These are phyloP conservation scores for Pugionium cornutum DNA, from an alignment of 345 rosid species.

Conservation along the genomic window DNA sequence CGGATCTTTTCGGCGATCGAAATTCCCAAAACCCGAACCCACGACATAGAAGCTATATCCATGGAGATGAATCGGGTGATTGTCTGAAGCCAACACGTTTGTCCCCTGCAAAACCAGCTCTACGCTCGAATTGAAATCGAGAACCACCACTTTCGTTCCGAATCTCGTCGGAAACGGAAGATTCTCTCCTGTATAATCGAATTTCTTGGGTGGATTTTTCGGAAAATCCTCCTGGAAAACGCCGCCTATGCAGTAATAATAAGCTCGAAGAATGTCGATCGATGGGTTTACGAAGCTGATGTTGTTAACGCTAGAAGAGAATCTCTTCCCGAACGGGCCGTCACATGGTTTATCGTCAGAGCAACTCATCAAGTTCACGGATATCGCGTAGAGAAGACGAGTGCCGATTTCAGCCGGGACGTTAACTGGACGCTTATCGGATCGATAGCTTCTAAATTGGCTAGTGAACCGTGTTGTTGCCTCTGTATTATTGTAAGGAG, in stretches of 20 bases:
- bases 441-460: constrained; percentile 48
- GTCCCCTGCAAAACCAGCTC: constrained; percentile 83
- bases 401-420: constrained; percentile 46
- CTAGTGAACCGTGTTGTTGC: constrained; percentile 65
- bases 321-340: constrained; percentile 80
- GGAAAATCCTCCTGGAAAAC: constrained; percentile 84
- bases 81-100: constrained; percentile 63
- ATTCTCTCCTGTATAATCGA: constrained; percentile 58
- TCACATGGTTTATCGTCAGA: constrained; percentile 64
- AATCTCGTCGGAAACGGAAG: constrained; percentile 78
- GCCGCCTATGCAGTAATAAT: constrained; percentile 64
- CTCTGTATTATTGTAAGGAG: constrained; percentile 79
- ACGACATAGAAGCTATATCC: constrained; percentile 75
- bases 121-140: constrained; percentile 64
- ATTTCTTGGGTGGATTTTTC: constrained; percentile 60
- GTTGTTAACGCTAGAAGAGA: constrained; percentile 81
- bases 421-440: constrained; percentile 37
- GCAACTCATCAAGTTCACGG: constrained; percentile 73
- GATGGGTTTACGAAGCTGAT: constrained; percentile 66
- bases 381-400: constrained; percentile 41
- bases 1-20: constrained; percentile 60
- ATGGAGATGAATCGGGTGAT: constrained; percentile 89
- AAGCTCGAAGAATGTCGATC: constrained; percentile 71
- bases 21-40: constrained; percentile 77
- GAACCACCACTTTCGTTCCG: constrained; percentile 72